Evolutionary conservation across 306 rosid genomes (phyloP).

Genomic region (Pterocarpus santalinus): DNA sequence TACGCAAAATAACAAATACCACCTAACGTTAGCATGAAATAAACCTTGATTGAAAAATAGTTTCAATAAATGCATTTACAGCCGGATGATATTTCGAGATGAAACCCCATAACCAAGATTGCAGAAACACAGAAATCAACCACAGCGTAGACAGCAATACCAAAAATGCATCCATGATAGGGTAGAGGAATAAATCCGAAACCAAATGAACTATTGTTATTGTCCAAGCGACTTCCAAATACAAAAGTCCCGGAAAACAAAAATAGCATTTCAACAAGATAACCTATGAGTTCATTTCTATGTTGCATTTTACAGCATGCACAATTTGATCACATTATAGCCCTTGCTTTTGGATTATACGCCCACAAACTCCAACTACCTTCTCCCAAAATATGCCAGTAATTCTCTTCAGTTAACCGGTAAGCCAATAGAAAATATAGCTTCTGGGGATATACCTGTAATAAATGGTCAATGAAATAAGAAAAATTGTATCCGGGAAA

Average conservation of each 20-base stretch:
- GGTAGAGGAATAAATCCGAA: conserved; percentile 21
- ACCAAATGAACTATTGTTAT: conserved; percentile 24
- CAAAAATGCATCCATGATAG: conserved; percentile 15
- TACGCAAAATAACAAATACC: background rate
- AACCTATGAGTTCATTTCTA: conserved; percentile 10
- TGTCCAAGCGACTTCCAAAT: conserved; percentile 2
- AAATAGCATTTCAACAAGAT: conserved; percentile 32
- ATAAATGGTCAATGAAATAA: conserved; percentile 39
- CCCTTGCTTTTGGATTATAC: conserved; percentile 35
- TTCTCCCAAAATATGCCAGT: conserved; percentile 33
- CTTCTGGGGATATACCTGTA: conserved; percentile 56
- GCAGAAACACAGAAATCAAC: conserved; percentile 21
- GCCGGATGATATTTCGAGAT: conserved; percentile 12
- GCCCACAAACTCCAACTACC: conserved; percentile 9
- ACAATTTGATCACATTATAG: conserved; percentile 32
- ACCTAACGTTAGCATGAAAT: too few relatives aligned
- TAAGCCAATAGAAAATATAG: conserved; percentile 56
- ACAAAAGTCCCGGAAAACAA: conserved; percentile 36
- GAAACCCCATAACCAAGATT: conserved; percentile 14
- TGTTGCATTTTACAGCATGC: conserved; percentile 5
- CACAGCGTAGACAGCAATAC: background rate
- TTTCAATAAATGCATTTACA: background rate
- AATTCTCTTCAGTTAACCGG: conserved; percentile 48
- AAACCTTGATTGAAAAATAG: too few relatives aligned
- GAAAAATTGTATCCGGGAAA: conserved; percentile 9